phyloP scores from a whole-genome alignment of 805 yeast genomes.

The Saturnispora serradocipensis region DNA sequence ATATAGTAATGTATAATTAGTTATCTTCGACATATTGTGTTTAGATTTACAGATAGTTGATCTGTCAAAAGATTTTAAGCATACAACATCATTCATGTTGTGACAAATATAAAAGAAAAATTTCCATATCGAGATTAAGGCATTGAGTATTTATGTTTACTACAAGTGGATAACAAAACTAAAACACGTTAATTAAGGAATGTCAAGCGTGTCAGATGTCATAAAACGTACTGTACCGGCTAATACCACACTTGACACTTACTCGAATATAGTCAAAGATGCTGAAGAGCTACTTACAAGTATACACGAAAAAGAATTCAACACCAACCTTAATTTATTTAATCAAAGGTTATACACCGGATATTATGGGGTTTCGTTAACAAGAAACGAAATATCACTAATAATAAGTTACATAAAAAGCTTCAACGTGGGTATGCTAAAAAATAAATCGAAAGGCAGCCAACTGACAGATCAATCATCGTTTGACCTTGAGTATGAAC shows the following conservation, averaged over 20 bases:
- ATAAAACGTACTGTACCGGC: not conserved
- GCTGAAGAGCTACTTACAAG: not conserved
- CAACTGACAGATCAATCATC: not conserved
- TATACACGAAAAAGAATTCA: not conserved
- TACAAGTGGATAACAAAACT: not conserved
- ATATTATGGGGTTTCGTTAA: not conserved
- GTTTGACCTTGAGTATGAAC: not conserved
- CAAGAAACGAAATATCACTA: not conserved
- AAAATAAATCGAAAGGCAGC: not conserved
- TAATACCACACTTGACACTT: not conserved
- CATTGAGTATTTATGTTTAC: not conserved
- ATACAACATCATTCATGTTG: not conserved
- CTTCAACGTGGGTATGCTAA: not conserved
- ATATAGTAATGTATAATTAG: no score
- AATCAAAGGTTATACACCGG: not conserved
- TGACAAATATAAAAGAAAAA: not conserved
- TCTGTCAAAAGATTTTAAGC: not conserved
- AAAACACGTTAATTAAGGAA: not conserved
- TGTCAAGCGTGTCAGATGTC: not conserved
- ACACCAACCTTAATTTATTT: not conserved
- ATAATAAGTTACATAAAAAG: not conserved
- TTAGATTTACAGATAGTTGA: no score
- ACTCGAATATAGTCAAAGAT: not conserved
- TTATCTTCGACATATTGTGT: no score
- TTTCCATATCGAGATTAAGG: not conserved